A percentile compares a stretch with the other conserved stretches of the same genome.
phyloP scores from a whole-genome alignment of 371 early-diverging fungal genomes.

The Mucor ambiguus region DNA sequence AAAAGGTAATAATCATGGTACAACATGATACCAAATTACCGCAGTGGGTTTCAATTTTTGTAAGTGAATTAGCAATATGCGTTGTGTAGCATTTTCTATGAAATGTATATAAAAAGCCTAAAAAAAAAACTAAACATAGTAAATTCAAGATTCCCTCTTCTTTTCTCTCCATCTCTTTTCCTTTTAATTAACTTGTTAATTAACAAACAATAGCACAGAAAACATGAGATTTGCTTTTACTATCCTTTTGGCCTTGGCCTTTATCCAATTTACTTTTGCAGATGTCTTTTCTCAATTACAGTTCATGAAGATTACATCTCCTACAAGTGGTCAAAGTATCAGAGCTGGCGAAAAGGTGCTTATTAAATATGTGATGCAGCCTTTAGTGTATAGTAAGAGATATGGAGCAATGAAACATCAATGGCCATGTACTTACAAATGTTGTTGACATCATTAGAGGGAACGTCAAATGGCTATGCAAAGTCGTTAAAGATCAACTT shows the following conservation, averaged over 20 bases:
- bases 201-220: neutral
- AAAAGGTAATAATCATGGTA: constrained; percentile 1
- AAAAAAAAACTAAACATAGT: neutral
- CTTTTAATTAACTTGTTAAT: neutral
- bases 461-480: constrained; percentile 31
- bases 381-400: constrained; percentile 40
- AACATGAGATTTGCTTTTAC: neutral
- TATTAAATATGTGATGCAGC: constrained; percentile 53
- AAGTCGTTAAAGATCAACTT: constrained; percentile 41
- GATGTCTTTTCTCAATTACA: constrained; percentile 49
- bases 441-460: neutral
- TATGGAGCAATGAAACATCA: neutral
- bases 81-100: neutral
- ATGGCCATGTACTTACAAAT: neutral
- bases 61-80: neutral
- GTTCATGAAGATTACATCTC: constrained; percentile 51
- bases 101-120: neutral
- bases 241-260: constrained; percentile 11
- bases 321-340: constrained; percentile 39
- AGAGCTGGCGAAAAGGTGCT: constrained; percentile 38
- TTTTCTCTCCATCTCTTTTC: neutral
- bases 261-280: constrained; percentile 32
- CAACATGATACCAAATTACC: constrained; percentile 4
- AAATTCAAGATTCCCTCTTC: neutral
- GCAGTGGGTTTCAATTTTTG: neutral